Conservation (phyloP, 1,139 yeast species). For the Kurtzmaniella quercitrusa region DNA sequence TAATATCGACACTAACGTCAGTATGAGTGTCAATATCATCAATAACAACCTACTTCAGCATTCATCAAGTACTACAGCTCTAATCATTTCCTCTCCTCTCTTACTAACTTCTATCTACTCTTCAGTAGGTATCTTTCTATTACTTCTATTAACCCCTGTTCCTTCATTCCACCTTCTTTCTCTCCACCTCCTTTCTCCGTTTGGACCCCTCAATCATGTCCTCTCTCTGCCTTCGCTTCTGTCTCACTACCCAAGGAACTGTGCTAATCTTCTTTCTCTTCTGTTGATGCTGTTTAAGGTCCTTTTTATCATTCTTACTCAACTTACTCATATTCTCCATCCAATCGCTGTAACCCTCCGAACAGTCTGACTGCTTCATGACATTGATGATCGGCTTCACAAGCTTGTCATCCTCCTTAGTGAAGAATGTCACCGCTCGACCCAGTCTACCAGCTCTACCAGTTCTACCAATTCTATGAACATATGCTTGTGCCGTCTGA, state of each 20-base stretch:
- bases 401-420: conserved; percentile 78
- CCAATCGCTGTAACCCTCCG: conserved; percentile 69
- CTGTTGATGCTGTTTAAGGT: conserved; percentile 55
- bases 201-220: conserved; percentile 83
- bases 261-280: conserved; percentile 79
- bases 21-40: too few species aligned
- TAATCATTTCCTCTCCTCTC: too few species aligned
- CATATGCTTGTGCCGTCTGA: conserved; percentile 88
- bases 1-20: too few species aligned
- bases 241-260: conserved; percentile 67
- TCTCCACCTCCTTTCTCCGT: conserved; percentile 42
- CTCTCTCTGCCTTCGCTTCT: conserved; percentile 57
- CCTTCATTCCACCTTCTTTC: conserved; percentile 1
- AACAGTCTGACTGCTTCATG: conserved; percentile 88
- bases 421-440: conserved; percentile 85
- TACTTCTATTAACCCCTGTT: too few species aligned
- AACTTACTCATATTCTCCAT: conserved; percentile 73
- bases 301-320: conserved; percentile 60
- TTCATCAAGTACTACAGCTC: too few species aligned
- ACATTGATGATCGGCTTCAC: conserved; percentile 86
- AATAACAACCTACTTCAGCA: too few species aligned
- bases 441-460: conserved; percentile 94
- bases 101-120: too few species aligned
- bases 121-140: too few species aligned
- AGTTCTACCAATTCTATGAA: conserved; percentile 97